Evolutionary conservation across 2,329 filamentous ascomycete genomes (phyloP).

Genomic region (Sporothrix protearum): DNA sequence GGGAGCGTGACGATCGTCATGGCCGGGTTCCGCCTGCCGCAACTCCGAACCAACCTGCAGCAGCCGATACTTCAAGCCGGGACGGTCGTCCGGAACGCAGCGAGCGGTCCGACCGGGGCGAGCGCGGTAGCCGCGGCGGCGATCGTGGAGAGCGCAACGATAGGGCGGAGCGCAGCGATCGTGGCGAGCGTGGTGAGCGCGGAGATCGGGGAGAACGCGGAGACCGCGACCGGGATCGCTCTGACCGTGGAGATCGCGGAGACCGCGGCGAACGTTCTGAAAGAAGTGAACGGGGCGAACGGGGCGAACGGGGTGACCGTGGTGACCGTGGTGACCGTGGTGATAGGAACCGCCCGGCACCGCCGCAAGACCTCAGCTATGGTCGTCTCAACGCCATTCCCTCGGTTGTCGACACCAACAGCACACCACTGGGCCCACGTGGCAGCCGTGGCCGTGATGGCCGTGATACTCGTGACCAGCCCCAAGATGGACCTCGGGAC

Average conservation of each 20-base stretch:
- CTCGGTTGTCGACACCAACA: slow-evolving; percentile 38
- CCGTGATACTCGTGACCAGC: slow-evolving; percentile 31
- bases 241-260: background rate
- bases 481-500: background rate
- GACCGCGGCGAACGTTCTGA: slow-evolving; percentile 22
- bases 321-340: slow-evolving; percentile 25
- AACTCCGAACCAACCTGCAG: background rate
- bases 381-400: slow-evolving; percentile 57
- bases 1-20: slow-evolving; percentile 46
- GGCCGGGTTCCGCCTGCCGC: slow-evolving; percentile 35
- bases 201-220: background rate
- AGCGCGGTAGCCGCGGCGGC: background rate
- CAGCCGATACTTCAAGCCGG: background rate
- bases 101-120: background rate
- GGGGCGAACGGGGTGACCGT: slow-evolving; percentile 30
- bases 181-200: slow-evolving; percentile 28
- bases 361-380: slow-evolving; percentile 58
- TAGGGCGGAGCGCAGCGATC: slow-evolving; percentile 28
- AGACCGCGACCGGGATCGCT: background rate
- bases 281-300: slow-evolving; percentile 29
- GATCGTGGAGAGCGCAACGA: background rate
- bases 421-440: slow-evolving; percentile 53
- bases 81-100: background rate
- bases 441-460: slow-evolving; percentile 43
- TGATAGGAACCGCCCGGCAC: slow-evolving; percentile 7